These are phyloP conservation scores for Sambucus nigra DNA, from an alignment of 129 eudicot species.

Conservation along the genomic window DNA sequence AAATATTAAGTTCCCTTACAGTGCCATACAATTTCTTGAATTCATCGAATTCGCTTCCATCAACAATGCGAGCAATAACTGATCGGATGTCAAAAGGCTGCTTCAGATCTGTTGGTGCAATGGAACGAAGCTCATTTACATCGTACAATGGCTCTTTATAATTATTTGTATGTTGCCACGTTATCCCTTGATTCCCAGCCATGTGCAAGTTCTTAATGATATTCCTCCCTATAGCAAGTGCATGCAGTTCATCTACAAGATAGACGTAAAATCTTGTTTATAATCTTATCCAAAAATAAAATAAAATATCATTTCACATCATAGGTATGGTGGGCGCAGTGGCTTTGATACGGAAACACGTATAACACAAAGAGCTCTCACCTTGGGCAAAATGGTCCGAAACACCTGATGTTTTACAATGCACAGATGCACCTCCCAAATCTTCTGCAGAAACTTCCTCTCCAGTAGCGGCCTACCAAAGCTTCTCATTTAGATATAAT, in stretches of 20 bases:
- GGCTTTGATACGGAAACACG: neutral
- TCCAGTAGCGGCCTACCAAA: constrained; percentile 93
- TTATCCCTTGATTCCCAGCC: constrained; percentile 50
- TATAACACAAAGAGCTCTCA: constrained; percentile 15
- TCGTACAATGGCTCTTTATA: constrained; percentile 81
- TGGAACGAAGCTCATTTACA: constrained; percentile 64
- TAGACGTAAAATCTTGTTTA: constrained; percentile 7
- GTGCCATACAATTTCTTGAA: constrained; percentile 99
- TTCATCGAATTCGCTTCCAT: constrained; percentile 96
- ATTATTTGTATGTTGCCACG: constrained; percentile 17
- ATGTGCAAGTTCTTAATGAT: constrained; percentile 80
- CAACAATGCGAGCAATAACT: constrained; percentile 84
- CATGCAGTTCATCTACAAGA: constrained; percentile 85
- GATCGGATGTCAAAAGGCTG: constrained; percentile 87
- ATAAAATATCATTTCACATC: neutral
- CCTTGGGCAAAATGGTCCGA: constrained; percentile 94
- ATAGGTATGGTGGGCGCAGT: neutral
- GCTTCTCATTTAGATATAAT: constrained; percentile 13
- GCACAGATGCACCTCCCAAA: constrained; percentile 91
- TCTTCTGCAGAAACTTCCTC: constrained; percentile 98
- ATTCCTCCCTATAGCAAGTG: constrained; percentile 83
- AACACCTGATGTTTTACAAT: constrained; percentile 93
- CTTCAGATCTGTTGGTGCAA: constrained; percentile 85
- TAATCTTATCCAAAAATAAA: neutral
- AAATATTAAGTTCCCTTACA: constrained; percentile 55